Conservation (phyloP, 306 rosid genomes). For the Alnus rubra region DNA sequence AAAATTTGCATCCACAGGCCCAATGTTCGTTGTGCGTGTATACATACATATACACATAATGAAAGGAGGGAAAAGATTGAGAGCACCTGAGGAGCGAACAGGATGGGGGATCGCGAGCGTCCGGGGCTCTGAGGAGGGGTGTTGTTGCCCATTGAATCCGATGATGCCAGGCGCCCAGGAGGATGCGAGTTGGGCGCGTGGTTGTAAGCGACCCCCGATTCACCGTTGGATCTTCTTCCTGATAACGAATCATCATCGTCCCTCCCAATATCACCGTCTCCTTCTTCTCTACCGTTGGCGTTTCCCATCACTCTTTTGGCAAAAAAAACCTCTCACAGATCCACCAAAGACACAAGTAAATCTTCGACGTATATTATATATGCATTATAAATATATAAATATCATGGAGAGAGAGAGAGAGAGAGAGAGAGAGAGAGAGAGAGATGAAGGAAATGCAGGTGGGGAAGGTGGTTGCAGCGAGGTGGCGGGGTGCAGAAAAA, state of each 20-base stretch:
- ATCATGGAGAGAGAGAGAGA: neutral
- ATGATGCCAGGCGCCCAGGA: slow-evolving; percentile 43
- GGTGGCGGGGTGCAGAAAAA: neutral
- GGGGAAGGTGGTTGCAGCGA: neutral
- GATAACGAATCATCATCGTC: slow-evolving; percentile 19
- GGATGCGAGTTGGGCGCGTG: slow-evolving; percentile 43
- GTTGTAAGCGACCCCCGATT: slow-evolving; percentile 31
- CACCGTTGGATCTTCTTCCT: slow-evolving; percentile 39
- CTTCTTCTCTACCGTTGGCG: slow-evolving; percentile 66
- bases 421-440: neutral
- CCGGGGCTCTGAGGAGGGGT: slow-evolving; percentile 80
- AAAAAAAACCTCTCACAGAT: slow-evolving; percentile 7
- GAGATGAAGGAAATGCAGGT: neutral
- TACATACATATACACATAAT: no score
- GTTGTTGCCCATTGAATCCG: slow-evolving; percentile 62
- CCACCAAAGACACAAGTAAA: neutral
- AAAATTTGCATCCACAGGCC: neutral
- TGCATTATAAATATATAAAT: neutral
- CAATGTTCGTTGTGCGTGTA: neutral
- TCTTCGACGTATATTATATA: no score
- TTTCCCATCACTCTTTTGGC: slow-evolving; percentile 50
- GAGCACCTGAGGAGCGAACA: slow-evolving; percentile 81
- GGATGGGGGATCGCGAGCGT: slow-evolving; percentile 62
- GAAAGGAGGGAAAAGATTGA: neutral
- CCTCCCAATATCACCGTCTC: slow-evolving; percentile 13